A percentile compares a stretch with the other conserved stretches of the same genome.
phyloP scores from a whole-genome alignment of 2,329 filamentous ascomycete genomes.

The Fusarium verrucosum region DNA sequence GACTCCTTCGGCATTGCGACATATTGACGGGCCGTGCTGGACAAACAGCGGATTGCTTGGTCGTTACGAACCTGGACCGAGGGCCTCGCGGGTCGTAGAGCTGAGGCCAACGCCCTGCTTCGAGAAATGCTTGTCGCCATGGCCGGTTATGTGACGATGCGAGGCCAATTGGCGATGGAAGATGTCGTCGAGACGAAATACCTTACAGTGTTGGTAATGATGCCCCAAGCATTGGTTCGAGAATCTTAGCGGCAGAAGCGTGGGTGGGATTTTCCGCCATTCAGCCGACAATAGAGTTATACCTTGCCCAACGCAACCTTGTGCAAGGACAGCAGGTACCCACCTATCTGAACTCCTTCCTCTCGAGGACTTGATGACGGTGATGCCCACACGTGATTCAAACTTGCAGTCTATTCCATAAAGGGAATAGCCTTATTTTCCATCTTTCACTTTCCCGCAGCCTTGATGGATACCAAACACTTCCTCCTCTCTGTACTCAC shows the following conservation, averaged over 20 bases:
- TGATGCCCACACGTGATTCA: constrained; percentile 37
- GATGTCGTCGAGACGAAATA: constrained; percentile 42
- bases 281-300: constrained; percentile 43
- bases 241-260: constrained; percentile 38
- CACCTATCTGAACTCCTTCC: constrained; percentile 9
- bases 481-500: constrained; percentile 40
- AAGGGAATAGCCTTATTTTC: constrained; percentile 37
- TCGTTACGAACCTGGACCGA: constrained; percentile 54
- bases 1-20: constrained; percentile 69
- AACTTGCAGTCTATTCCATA: constrained; percentile 16
- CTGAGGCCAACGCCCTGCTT: constrained; percentile 64
- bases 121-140: constrained; percentile 71
- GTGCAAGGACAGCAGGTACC: constrained; percentile 14
- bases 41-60: constrained; percentile 59
- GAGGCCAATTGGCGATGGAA: constrained; percentile 57
- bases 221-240: constrained; percentile 43
- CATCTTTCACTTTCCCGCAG: constrained; percentile 46
- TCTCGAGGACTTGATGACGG: constrained; percentile 4
- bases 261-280: constrained; percentile 40
- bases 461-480: constrained; percentile 45
- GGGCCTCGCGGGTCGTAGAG: constrained; percentile 62
- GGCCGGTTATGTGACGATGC: constrained; percentile 49
- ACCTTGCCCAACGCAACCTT: constrained; percentile 10
- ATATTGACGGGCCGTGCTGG: constrained; percentile 57
- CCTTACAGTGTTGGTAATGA: constrained; percentile 47